These are phyloP conservation scores for Aspergillus sojae DNA, from an alignment of 2,329 filamentous ascomycete genomes.

Conservation along the genomic window DNA sequence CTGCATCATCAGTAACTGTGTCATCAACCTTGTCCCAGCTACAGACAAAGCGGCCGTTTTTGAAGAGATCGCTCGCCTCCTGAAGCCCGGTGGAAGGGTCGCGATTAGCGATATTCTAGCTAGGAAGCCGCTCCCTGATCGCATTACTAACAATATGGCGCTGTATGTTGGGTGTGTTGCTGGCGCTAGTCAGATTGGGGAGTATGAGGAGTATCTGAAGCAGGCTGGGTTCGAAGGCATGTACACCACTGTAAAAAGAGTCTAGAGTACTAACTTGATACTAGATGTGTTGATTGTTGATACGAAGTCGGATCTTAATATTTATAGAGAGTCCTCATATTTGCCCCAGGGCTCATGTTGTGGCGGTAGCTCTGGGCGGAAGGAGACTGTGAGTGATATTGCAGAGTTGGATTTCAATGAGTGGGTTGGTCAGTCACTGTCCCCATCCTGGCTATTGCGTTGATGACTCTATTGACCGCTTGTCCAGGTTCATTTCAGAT, in stretches of 20 bases:
- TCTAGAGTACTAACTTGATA: not conserved
- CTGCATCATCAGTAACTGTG: slow-evolving; percentile 66
- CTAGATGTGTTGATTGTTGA: slow-evolving; percentile 51
- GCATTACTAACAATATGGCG: slow-evolving; percentile 53
- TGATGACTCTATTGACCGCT: slow-evolving; percentile 1
- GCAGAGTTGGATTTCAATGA: slow-evolving; percentile 51
- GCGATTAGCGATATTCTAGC: slow-evolving; percentile 64
- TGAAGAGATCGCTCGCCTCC: slow-evolving; percentile 59
- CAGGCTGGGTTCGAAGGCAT: slow-evolving; percentile 56
- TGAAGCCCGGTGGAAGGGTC: slow-evolving; percentile 60
- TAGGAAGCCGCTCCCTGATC: slow-evolving; percentile 50
- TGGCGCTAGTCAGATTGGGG: slow-evolving; percentile 55
- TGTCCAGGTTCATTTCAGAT: slow-evolving; percentile 52
- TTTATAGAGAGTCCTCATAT: slow-evolving; percentile 41
- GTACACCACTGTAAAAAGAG: slow-evolving; percentile 3
- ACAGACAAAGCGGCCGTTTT: slow-evolving; percentile 59
- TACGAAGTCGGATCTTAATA: slow-evolving; percentile 51
- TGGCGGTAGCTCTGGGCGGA: slow-evolving; percentile 3
- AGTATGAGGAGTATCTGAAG: slow-evolving; percentile 57
- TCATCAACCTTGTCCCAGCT: slow-evolving; percentile 61
- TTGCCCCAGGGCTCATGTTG: slow-evolving; percentile 24
- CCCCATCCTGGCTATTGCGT: not conserved
- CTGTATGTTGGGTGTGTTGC: slow-evolving; percentile 64
- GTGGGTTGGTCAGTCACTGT: slow-evolving; percentile 50
- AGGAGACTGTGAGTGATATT: slow-evolving; percentile 17